These are phyloP conservation scores for Piper longum DNA, from an alignment of 164 flowering plant genomes.

Conservation along the genomic window DNA sequence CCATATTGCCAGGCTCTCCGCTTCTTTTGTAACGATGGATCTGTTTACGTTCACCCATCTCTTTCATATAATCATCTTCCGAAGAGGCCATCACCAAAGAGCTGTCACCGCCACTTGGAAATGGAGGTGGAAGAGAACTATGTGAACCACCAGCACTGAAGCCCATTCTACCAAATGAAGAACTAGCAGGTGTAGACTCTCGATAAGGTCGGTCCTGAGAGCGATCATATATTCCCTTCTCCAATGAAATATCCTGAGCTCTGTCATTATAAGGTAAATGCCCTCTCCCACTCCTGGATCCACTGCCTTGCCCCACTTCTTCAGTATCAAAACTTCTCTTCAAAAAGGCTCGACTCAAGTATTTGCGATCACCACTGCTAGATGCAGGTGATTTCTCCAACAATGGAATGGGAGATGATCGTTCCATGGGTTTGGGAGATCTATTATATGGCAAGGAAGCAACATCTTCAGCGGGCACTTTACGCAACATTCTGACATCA, in stretches of 20 bases:
- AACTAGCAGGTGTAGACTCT: slow-evolving; percentile 27
- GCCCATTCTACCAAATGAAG: slow-evolving; percentile 26
- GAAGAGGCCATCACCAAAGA: slow-evolving; percentile 10
- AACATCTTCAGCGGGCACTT: slow-evolving; percentile 13
- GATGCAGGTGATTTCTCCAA: slow-evolving; percentile 63
- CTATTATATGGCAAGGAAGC: slow-evolving; percentile 19
- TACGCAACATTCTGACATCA: slow-evolving; percentile 24
- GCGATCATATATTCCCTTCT: slow-evolving; percentile 31
- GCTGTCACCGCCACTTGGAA: slow-evolving; percentile 6
- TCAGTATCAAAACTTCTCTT: slow-evolving; percentile 52
- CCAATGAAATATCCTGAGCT: slow-evolving; percentile 30
- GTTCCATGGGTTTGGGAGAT: slow-evolving; percentile 31
- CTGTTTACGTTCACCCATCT: slow-evolving; percentile 13
- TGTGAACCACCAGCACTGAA: slow-evolving; percentile 25
- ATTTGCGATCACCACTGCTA: slow-evolving; percentile 38
- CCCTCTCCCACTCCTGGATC: slow-evolving; percentile 42
- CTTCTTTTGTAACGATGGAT: slow-evolving; percentile 39
- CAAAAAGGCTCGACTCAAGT: slow-evolving; percentile 23
- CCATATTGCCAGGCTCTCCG: slow-evolving; percentile 34
- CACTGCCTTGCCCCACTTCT: slow-evolving; percentile 37
- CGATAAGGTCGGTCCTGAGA: slow-evolving; percentile 19
- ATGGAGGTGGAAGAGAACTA: slow-evolving; percentile 28
- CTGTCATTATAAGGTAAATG: slow-evolving; percentile 34
- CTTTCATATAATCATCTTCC: slow-evolving; percentile 43
- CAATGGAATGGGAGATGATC: slow-evolving; percentile 34